Base-by-base conservation (phyloP, 441 rosid genomes). In the Euphorbia corollata region DNA sequence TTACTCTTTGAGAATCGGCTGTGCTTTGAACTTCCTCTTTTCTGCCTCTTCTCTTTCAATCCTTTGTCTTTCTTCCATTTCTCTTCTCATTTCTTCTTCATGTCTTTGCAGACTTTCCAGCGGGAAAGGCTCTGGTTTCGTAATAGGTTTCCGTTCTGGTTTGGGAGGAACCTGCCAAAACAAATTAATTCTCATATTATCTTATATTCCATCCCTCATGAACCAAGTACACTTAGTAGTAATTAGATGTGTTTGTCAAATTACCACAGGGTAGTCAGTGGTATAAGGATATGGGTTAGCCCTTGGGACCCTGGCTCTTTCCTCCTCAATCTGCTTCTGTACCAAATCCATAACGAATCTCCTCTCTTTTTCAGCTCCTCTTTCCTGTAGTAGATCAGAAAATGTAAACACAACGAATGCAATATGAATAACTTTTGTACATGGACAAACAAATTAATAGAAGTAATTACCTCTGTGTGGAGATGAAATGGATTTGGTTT, bases 261-360 rank as follows among this genome's bases (percentile, higher is more conserved):
- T 19, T 91, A 93, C 99, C 98, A 91, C 94, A 6, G 98, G 98
- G 74, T 81, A 95, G 65, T 94, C 99, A 7, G 99, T 91, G 13
- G 98, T 90, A 70, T 88, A 95, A 38, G 99, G 99, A 77, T 91
- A 91, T 53, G 99, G 99, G 57, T 66, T 83, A 48, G 97, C 96
- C 81, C 83, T 90, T 36, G 87, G 96, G 67, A 90, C 70, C 69
- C 95, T 86, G 27, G 86, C 84, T 62, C 72, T 85, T 85, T 86
- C 99, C 69, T 85, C 98, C 69, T 83, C 96, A 68, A 80, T 45
- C 70, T 82, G 82, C 77, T 95, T 86, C 58, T 82, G 84, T 64
- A 69, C 61, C 13, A 91, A 56, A 58, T 90, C 99, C 39, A 69
- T 73, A 54, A 72, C 77, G 64, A 95, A 86, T 71, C 47, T 88